Evolutionary conservation across 2,329 filamentous ascomycete genomes (phyloP), one percentile per base, ranked within the genome.

Genomic region (Talaromyces verruculosus): DNA sequence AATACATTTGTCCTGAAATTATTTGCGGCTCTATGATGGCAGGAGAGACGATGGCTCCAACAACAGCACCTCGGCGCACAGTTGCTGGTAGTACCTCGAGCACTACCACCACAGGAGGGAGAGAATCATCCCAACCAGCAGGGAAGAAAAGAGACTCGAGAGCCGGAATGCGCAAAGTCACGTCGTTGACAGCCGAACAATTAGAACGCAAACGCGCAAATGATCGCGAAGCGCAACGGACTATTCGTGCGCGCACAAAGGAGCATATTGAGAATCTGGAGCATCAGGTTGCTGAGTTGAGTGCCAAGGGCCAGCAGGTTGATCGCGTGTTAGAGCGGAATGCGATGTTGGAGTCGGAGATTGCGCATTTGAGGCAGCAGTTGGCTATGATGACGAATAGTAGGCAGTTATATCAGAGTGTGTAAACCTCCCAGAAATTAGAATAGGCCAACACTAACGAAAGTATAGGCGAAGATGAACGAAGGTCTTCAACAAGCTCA

Each of bases 161-260:
- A 73, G 83, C 84, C 41, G 84, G 85, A 11, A 84, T 84, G 53
- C 82, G 85, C 66, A 87, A 84, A 72, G 85, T 87, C 49, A 83
- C 83, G 43, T 84, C 84, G 10, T 77, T 87, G 64, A 85, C 84
- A 17, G 81, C 83, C 37, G 84, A 85, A 66, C 85, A 87, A 71
- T 77, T 87, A 59, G 85, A 87, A 70, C 78, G 85, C 61, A 87
- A 87, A 73, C 80, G 85, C 67, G 85, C 85, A 68, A 87, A 87
- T 73, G 85, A 87, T 73, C 80, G 85, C 68, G 85, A 87, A 74
- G 85, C 85, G 63, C 85, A 87, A 72, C 80, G 85, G 69, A 85
- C 84, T 59, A 87, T 87, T 69, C 83, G 85, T 35, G 84, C 86
- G 71, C 77, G 85, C 67, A 87, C 84, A 49, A 87, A 85, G 69